Conservation (phyloP, 768 basidiomycete species). For the Holtermanniella nyarrowii region DNA sequence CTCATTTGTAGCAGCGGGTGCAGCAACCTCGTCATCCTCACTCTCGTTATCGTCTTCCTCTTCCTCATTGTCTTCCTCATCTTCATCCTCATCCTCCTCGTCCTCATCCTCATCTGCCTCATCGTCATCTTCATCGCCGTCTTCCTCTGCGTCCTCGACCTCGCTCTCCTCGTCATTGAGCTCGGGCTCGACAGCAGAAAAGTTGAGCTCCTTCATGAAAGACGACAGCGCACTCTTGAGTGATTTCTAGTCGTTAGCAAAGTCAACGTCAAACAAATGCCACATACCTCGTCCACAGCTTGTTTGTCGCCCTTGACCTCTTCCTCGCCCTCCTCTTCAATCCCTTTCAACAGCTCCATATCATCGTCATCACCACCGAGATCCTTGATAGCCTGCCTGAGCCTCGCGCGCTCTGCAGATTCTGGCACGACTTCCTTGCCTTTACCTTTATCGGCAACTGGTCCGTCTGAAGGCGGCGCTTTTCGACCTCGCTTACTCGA, state of each 20-base stretch:
- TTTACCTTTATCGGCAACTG: too few relatives aligned
- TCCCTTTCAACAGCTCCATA: conserved; percentile 29
- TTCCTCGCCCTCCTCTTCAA: conserved; percentile 31
- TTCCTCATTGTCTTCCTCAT: conserved; percentile 26
- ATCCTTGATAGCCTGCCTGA: conserved; percentile 33
- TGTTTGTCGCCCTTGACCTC: conserved; percentile 2
- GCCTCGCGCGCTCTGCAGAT: conserved; percentile 8
- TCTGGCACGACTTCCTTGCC: background rate
- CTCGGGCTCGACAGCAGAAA: conserved; percentile 11
- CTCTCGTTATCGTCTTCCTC: conserved; percentile 15
- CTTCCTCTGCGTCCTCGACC: conserved; percentile 37
- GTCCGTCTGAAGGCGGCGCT: background rate
- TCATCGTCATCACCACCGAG: conserved; percentile 40
- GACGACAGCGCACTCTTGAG: conserved; percentile 30
- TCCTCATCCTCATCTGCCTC: conserved; percentile 46
- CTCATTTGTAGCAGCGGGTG: conserved; percentile 15
- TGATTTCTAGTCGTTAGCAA: conserved; percentile 17
- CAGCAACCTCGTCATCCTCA: conserved; percentile 5
- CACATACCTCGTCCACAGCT: conserved; percentile 7
- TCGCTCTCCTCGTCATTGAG: conserved; percentile 8
- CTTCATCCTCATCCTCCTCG: conserved; percentile 37
- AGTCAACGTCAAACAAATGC: background rate
- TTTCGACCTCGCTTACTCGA: conserved; percentile 1
- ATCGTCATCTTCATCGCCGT: conserved; percentile 20
- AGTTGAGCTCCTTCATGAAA: conserved; percentile 40